Conservation (phyloP, 2,329 filamentous ascomycete genomes). For the Neofusicoccum sp. region DNA sequence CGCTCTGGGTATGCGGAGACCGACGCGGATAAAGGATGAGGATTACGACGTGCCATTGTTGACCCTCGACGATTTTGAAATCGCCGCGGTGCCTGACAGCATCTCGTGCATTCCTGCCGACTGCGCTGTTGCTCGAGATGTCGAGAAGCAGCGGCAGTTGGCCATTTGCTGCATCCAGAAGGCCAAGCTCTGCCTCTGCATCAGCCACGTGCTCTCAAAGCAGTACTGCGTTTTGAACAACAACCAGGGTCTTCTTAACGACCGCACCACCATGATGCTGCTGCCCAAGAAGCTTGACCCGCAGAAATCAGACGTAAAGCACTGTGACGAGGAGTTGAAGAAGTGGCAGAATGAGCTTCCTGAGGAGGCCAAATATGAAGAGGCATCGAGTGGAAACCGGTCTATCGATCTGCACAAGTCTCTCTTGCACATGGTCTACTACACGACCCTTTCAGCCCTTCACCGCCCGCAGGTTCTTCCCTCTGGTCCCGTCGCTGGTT, state of each 20-base stretch:
- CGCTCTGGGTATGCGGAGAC: slow-evolving; percentile 87
- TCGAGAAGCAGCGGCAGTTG: slow-evolving; percentile 71
- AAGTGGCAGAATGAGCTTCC: slow-evolving; percentile 75
- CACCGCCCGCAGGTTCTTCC: slow-evolving; percentile 90
- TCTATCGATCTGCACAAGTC: slow-evolving; percentile 72
- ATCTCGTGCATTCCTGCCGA: slow-evolving; percentile 67
- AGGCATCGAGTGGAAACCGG: slow-evolving; percentile 58
- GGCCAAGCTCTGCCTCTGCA: slow-evolving; percentile 82
- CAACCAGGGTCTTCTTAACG: slow-evolving; percentile 68
- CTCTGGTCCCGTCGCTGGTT: slow-evolving; percentile 51
- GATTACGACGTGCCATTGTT: slow-evolving; percentile 95
- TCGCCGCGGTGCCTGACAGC: slow-evolving; percentile 64
- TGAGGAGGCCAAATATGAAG: slow-evolving; percentile 66
- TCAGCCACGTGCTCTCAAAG: slow-evolving; percentile 83
- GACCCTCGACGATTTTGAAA: slow-evolving; percentile 79
- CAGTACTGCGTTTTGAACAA: slow-evolving; percentile 91
- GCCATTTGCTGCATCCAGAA: slow-evolving; percentile 90
- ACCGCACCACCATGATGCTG: slow-evolving; percentile 79
- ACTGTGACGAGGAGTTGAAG: slow-evolving; percentile 75
- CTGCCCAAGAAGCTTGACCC: slow-evolving; percentile 83
- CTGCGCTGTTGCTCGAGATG: slow-evolving; percentile 69
- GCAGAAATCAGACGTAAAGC: slow-evolving; percentile 75
- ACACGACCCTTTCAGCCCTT: slow-evolving; percentile 84
- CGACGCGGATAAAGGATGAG: slow-evolving; percentile 87
- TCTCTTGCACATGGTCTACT: slow-evolving; percentile 91